Conservation (phyloP, 345 rosid genomes). For the Zanthoxylum bungeanum region DNA sequence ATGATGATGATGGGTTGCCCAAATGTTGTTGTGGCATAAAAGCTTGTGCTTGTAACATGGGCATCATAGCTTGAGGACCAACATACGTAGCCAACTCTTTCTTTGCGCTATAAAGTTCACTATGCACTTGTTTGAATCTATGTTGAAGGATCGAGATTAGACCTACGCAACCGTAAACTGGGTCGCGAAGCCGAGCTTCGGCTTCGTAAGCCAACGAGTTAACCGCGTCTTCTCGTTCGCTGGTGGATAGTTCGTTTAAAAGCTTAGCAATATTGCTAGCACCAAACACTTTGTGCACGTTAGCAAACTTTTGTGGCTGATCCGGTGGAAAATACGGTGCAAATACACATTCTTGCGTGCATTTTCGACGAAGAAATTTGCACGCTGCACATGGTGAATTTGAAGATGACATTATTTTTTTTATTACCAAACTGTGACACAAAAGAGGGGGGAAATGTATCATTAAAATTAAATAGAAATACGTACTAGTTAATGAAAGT, state of each 20-base stretch:
- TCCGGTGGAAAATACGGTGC: slow-evolving; percentile 86
- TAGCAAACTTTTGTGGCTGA: slow-evolving; percentile 59
- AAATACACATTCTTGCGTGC: slow-evolving; percentile 77
- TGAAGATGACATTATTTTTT: slow-evolving; percentile 57
- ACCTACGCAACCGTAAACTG: slow-evolving; percentile 86
- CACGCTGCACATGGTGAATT: slow-evolving; percentile 83
- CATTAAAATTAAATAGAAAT: background rate
- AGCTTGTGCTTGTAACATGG: slow-evolving; percentile 30
- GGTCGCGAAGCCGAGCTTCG: slow-evolving; percentile 72
- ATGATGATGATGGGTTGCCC: slow-evolving; percentile 42
- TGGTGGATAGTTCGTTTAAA: slow-evolving; percentile 52
- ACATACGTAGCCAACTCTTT: slow-evolving; percentile 54
- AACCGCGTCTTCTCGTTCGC: slow-evolving; percentile 69
- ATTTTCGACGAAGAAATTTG: slow-evolving; percentile 65
- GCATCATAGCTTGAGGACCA: slow-evolving; percentile 51
- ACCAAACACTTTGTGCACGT: slow-evolving; percentile 62
- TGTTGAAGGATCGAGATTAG: slow-evolving; percentile 70
- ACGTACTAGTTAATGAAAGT: no score
- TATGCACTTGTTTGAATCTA: slow-evolving; percentile 46
- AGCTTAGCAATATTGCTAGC: slow-evolving; percentile 78
- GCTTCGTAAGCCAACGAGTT: slow-evolving; percentile 78
- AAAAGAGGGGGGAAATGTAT: background rate
- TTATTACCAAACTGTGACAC: background rate
- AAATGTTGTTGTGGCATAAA: slow-evolving; percentile 30
- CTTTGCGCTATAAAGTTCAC: slow-evolving; percentile 45